Evolutionary conservation across 73 alveolate genomes (phyloP).

Genomic region (Diophrys appendiculata): DNA sequence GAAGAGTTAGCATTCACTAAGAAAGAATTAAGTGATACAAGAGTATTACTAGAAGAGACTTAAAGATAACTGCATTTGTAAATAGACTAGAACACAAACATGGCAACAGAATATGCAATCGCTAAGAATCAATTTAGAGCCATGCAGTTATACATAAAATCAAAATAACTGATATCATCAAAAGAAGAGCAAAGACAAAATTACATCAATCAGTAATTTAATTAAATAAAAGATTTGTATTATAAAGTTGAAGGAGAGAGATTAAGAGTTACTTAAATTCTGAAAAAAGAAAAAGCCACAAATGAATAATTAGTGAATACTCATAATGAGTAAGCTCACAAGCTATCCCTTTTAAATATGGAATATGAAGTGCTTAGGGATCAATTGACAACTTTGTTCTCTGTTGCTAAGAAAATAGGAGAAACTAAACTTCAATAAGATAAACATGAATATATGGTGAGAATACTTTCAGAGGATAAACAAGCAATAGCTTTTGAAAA

Average conservation of each 20-base stretch:
- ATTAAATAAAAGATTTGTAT: neutral
- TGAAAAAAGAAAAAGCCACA: constrained; percentile 9
- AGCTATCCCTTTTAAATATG: constrained; percentile 5
- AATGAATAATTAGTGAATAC: constrained; percentile 29
- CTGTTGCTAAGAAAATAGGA: constrained; percentile 7
- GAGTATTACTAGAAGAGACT: constrained; percentile 21
- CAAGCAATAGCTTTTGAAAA: neutral
- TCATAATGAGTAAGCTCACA: constrained; percentile 15
- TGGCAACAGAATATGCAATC: neutral
- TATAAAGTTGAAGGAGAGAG: neutral
- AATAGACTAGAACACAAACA: neutral
- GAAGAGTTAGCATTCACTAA: constrained; percentile 37
- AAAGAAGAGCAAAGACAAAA: neutral
- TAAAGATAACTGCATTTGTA: neutral
- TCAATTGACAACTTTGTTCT: constrained; percentile 1
- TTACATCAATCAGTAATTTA: neutral
- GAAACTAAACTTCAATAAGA: constrained; percentile 26
- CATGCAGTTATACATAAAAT: neutral
- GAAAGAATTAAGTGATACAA: constrained; percentile 5
- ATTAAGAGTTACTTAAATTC: neutral
- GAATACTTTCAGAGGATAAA: constrained; percentile 8
- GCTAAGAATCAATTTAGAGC: neutral
- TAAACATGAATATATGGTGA: neutral
- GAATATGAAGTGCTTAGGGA: constrained; percentile 27
- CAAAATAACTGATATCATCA: neutral